A percentile compares a stretch with the other conserved stretches of the same genome.
Conservation (phyloP, 106 monocot genomes). For the Gastrodia elata region DNA sequence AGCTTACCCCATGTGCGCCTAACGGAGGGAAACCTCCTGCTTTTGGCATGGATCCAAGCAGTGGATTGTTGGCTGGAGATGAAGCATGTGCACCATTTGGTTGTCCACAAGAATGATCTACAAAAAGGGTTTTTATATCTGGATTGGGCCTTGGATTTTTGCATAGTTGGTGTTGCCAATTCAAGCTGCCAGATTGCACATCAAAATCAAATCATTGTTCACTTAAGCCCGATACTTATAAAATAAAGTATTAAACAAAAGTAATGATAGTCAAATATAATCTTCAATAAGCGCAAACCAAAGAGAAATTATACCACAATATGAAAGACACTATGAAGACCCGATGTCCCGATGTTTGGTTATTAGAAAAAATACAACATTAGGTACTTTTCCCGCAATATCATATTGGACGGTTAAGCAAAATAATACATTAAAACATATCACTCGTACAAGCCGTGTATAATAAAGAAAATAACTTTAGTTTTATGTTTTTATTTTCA, state of each 20-base stretch:
- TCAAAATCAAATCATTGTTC: background rate
- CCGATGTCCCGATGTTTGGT: too few species aligned
- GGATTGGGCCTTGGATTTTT: conserved; percentile 71
- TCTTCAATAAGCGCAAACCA: background rate
- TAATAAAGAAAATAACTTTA: too few species aligned
- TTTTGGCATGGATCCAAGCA: conserved; percentile 52
- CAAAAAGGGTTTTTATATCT: conserved; percentile 85
- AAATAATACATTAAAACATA: too few species aligned
- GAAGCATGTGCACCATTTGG: conserved; percentile 63
- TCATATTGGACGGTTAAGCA: too few species aligned
- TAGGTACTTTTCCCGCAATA: too few species aligned
- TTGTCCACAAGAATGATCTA: conserved; percentile 70
- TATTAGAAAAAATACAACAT: too few species aligned
- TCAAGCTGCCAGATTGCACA: conserved; percentile 41
- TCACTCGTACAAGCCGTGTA: too few species aligned
- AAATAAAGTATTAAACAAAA: background rate
- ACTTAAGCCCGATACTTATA: background rate
- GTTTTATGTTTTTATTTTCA: too few species aligned
- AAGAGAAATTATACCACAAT: background rate
- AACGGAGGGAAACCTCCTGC: conserved; percentile 44
- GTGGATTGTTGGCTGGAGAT: conserved; percentile 46
- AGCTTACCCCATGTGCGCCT: conserved; percentile 48
- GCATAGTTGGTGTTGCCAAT: conserved; percentile 85
- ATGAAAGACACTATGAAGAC: too few species aligned
- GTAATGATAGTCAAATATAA: background rate